Conservation (phyloP, 345 rosid species). For the Geranium rotundifolium region DNA sequence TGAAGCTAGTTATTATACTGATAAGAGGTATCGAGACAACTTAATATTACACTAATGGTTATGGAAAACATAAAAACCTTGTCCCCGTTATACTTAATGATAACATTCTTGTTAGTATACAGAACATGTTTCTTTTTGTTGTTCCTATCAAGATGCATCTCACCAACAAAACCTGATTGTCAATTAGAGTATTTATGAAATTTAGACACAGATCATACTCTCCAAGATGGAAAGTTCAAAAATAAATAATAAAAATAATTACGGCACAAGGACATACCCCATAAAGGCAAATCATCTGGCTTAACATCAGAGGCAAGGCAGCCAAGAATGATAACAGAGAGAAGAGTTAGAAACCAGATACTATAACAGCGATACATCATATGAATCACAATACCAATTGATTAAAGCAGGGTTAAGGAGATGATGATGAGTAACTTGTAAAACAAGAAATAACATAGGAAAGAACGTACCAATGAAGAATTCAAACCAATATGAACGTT, state of each 20-base stretch:
- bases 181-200: too few species aligned
- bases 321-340: neutral
- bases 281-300: constrained; percentile 85
- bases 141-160: constrained; percentile 64
- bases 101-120: constrained; percentile 62
- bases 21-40: neutral
- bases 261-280: constrained; percentile 44
- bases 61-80: constrained; percentile 41
- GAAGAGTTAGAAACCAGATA: neutral
- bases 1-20: constrained; percentile 5
- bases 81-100: constrained; percentile 56
- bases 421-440: too few species aligned
- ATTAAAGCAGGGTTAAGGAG: too few species aligned
- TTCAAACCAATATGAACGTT: constrained; percentile 83
- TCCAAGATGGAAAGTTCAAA: too few species aligned
- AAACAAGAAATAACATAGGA: too few species aligned
- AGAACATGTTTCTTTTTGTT: constrained; percentile 62
- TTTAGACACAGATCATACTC: too few species aligned
- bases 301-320: constrained; percentile 11
- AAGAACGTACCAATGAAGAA: constrained; percentile 80
- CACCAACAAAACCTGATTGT: constrained; percentile 70
- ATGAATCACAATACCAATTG: too few species aligned
- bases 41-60: neutral
- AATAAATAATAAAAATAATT: too few species aligned
- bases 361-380: neutral